phyloP scores from a whole-genome alignment of 768 basidiomycete genomes.

The Epithele typhae region DNA sequence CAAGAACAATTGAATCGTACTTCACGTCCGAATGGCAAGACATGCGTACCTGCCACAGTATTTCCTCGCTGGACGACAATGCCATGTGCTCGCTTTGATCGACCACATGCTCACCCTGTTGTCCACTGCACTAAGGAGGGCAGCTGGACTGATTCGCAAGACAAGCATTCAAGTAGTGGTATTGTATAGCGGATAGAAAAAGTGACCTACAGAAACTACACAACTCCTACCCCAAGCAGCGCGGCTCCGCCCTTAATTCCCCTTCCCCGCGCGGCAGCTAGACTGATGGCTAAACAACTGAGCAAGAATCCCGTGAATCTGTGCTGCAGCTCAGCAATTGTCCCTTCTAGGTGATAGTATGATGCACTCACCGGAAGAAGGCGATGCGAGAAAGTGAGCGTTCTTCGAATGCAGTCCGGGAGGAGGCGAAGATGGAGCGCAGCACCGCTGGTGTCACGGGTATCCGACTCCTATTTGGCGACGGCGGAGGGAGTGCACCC shows the following conservation, averaged over 20 bases:
- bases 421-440: conserved; percentile 83
- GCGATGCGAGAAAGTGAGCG: conserved; percentile 80
- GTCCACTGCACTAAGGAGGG: too few species aligned
- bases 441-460: conserved; percentile 82
- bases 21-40: too few species aligned
- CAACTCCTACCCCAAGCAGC: conserved; percentile 57
- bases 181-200: too few species aligned
- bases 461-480: conserved; percentile 51
- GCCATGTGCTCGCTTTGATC: too few species aligned
- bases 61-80: too few species aligned
- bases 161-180: too few species aligned
- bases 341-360: not conserved
- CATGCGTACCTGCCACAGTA: too few species aligned
- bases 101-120: too few species aligned
- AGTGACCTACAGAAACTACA: too few species aligned
- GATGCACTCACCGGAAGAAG: conserved; percentile 64
- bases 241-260: conserved; percentile 64
- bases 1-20: too few species aligned
- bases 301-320: conserved; percentile 82
- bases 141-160: too few species aligned
- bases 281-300: conserved; percentile 76
- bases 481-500: conserved; percentile 17
- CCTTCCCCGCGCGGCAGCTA: conserved; percentile 67
- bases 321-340: not conserved
- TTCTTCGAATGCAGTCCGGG: conserved; percentile 76